A percentile compares a stretch with the other conserved stretches of the same genome.
Conservation (phyloP, 176 grass and related monocot genomes). For the Cenchrus fungigraminus region DNA sequence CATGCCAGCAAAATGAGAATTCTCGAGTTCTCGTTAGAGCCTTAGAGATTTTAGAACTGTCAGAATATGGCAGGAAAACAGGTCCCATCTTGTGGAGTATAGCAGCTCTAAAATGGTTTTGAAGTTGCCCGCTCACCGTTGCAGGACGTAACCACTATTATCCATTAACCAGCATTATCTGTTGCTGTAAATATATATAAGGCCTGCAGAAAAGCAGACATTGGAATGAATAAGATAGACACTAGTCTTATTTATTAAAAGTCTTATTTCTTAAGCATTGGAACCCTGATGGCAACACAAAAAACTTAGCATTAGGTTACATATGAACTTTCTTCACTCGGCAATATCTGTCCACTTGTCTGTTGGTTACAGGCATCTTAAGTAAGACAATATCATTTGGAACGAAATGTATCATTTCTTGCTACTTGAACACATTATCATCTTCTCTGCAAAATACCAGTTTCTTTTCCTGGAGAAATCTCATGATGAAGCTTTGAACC, state of each 20-base stretch:
- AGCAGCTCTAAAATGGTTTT: not conserved
- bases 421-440: constrained; percentile 38
- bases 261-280: constrained; percentile 2
- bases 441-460: constrained; percentile 40
- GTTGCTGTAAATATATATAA: not conserved
- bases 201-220: constrained; percentile 25
- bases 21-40: not conserved
- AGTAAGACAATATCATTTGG: not conserved
- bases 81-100: not conserved
- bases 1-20: not conserved
- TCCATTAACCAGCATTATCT: not conserved
- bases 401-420: constrained; percentile 21
- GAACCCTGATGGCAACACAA: not conserved
- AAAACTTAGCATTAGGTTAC: not conserved
- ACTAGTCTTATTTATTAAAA: not conserved
- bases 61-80: not conserved
- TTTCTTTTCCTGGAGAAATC: constrained; percentile 52
- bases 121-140: not conserved
- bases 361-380: not conserved
- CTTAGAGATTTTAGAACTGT: not conserved
- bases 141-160: not conserved
- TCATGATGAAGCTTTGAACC: constrained; percentile 71
- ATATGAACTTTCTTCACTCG: constrained; percentile 15
- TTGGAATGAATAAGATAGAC: not conserved
- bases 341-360: not conserved